These are phyloP conservation scores for Wickerhamiella nectarea DNA, from an alignment of 805 yeast species.

Conservation along the genomic window DNA sequence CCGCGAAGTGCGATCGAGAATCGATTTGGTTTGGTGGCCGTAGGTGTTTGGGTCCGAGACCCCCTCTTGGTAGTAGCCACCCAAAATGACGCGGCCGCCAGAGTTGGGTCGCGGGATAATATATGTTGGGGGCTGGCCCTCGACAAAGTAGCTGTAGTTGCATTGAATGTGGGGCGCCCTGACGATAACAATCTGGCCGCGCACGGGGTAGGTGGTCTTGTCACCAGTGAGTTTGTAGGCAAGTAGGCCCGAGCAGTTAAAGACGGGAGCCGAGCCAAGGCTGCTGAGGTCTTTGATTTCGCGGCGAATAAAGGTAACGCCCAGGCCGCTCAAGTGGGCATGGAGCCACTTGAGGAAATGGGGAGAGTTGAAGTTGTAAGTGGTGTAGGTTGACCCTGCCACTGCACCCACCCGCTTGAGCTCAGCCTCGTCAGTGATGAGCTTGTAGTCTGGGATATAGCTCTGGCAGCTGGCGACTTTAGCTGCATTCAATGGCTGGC, in stretches of 20 bases:
- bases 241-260: constrained; percentile 70
- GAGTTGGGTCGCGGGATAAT: constrained; percentile 60
- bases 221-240: constrained; percentile 57
- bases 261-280: constrained; percentile 40
- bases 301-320: constrained; percentile 38
- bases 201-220: constrained; percentile 46
- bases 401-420: constrained; percentile 37
- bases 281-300: constrained; percentile 42
- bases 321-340: constrained; percentile 32
- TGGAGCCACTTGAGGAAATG: constrained; percentile 38
- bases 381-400: constrained; percentile 41
- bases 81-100: constrained; percentile 53
- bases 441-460: constrained; percentile 37
- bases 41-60: constrained; percentile 51
- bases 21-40: constrained; percentile 44
- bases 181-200: constrained; percentile 70
- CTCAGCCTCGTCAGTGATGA: constrained; percentile 25
- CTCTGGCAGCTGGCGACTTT: constrained; percentile 36
- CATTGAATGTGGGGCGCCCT: constrained; percentile 54
- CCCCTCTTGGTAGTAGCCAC: constrained; percentile 57
- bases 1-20: constrained; percentile 42
- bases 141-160: constrained; percentile 28
- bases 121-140: constrained; percentile 37
- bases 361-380: constrained; percentile 68
- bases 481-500: constrained; percentile 31